A percentile compares a stretch with the other conserved stretches of the same genome.
phyloP scores from a whole-genome alignment of 2,329 filamentous ascomycete species.

The Monilinia fructigena region DNA sequence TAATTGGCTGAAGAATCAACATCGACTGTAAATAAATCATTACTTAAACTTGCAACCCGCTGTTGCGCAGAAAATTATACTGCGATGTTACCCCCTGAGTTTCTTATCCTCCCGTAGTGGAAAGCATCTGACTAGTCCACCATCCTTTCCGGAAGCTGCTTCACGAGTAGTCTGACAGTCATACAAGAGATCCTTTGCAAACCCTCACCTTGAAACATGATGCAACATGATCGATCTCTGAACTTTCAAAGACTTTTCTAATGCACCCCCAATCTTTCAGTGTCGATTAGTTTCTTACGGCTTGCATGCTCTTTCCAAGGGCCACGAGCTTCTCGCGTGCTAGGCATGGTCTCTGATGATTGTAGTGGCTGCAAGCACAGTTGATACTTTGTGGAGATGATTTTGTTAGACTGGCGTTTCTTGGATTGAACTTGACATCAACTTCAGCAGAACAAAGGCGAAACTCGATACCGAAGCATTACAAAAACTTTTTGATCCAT shows the following conservation, averaged over 20 bases:
- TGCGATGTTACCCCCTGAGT: conserved; percentile 7
- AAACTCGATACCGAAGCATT: not conserved
- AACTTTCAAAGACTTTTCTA: not conserved
- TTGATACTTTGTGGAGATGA: not conserved
- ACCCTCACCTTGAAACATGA: conserved; percentile 6
- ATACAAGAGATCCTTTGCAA: conserved; percentile 8
- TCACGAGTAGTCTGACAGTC: conserved; percentile 2
- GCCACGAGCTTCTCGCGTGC: conserved; percentile 6
- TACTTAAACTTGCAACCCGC: not conserved
- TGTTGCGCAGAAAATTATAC: not conserved
- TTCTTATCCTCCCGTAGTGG: not conserved
- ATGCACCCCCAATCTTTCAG: not conserved
- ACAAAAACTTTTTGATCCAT: not conserved
- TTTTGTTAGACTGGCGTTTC: not conserved
- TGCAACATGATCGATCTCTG: conserved; percentile 6
- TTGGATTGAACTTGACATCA: not conserved
- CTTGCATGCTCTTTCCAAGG: not conserved
- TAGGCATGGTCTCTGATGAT: not conserved
- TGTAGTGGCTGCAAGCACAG: not conserved
- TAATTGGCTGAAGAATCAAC: not conserved
- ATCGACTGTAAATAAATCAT: not conserved
- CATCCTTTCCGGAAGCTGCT: conserved; percentile 2
- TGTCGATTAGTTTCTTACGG: not conserved
- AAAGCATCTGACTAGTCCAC: not conserved
- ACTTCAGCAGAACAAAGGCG: not conserved